These are phyloP conservation scores for Colletotrichum karsti DNA, from an alignment of 2,329 filamentous ascomycete genomes.

Conservation along the genomic window DNA sequence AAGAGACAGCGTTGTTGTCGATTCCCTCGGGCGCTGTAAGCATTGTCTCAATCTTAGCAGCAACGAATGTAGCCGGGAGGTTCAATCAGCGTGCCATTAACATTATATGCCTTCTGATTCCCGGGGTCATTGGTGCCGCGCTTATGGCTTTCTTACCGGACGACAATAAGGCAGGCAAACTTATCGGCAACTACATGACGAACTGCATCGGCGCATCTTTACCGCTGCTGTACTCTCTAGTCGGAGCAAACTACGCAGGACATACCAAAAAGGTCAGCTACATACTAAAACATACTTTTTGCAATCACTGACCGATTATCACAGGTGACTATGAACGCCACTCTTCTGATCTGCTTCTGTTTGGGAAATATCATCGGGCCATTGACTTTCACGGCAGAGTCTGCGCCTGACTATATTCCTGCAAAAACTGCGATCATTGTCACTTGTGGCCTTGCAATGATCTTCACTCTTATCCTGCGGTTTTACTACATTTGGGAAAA, in stretches of 20 bases:
- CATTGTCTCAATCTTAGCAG: slow-evolving; percentile 64
- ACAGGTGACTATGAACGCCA: slow-evolving; percentile 64
- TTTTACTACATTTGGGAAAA: slow-evolving; percentile 23
- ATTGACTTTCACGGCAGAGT: slow-evolving; percentile 64
- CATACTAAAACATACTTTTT: not conserved
- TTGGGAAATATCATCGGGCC: slow-evolving; percentile 74
- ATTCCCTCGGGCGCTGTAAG: slow-evolving; percentile 74
- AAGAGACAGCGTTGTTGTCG: slow-evolving; percentile 67
- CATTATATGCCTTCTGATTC: slow-evolving; percentile 27
- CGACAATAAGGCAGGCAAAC: slow-evolving; percentile 53
- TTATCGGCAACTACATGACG: slow-evolving; percentile 72
- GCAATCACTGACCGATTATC: not conserved
- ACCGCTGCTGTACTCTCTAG: slow-evolving; percentile 73
- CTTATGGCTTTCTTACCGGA: slow-evolving; percentile 64
- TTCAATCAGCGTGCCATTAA: slow-evolving; percentile 61
- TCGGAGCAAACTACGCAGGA: slow-evolving; percentile 74
- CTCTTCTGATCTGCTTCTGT: slow-evolving; percentile 19
- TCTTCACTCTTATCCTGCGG: slow-evolving; percentile 5
- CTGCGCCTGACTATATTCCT: slow-evolving; percentile 66
- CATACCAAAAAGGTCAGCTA: slow-evolving; percentile 65
- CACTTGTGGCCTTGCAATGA: slow-evolving; percentile 50
- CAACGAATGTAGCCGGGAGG: slow-evolving; percentile 65
- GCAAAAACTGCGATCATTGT: slow-evolving; percentile 64
- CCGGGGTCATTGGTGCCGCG: slow-evolving; percentile 56
- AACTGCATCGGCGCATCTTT: slow-evolving; percentile 73